Evolutionary conservation across 495 filamentous ascomycete genomes (phyloP), one percentile per base, ranked within the genome.

Genomic region (Rostrohypoxylon terebratum): DNA sequence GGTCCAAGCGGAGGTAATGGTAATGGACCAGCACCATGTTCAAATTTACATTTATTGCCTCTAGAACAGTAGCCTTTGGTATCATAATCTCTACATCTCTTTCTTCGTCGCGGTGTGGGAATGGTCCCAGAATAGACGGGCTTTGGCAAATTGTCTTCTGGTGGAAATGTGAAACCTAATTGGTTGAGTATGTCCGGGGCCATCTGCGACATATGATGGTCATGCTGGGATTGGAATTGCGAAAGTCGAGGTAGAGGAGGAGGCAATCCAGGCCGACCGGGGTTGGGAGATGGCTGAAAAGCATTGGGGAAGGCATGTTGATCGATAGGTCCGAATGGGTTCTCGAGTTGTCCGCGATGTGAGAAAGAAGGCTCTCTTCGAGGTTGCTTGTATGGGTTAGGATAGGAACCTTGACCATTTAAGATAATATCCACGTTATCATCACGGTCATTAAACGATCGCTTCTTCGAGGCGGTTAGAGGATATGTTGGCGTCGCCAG

Each of bases 41-140:
- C 90, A 71, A 92, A 98, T 4, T 86, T 90, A 78, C 95, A 98
- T 47, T 87, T 88, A 63, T 85, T 86, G 2, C 93, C 94, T 53
- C 90, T 80, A 34, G 91, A 88, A 74, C 95, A 98, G 70, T 90
- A 96, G 0, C 96, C 96, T 71, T 94, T 93, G 1, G 86, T 89
- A 69, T 98, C 94, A 77, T 94, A 98, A 77, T 97, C 94, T 47
- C 90, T 88, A 75, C 95, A 98, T 64, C 90, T 85, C 64, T 83
- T 82, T 75, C 78, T 82, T 64, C 75, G 79, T 16, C 68, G 73
- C 16, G 71, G 63, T 20, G 72, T 14, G 20, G 69, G 67, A 36
- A 53, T 66, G 36, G 51, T 36, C 8, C 68, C 69, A 4, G 75
- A 74, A 47, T 75, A 73, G 7, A 66, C 48, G 28, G 74, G 71